Percentiles rank a stretch among this genome's conserved stretches.
Evolutionary conservation across 2,329 filamentous ascomycete species (phyloP).

Genomic region (Aureobasidium lini): DNA sequence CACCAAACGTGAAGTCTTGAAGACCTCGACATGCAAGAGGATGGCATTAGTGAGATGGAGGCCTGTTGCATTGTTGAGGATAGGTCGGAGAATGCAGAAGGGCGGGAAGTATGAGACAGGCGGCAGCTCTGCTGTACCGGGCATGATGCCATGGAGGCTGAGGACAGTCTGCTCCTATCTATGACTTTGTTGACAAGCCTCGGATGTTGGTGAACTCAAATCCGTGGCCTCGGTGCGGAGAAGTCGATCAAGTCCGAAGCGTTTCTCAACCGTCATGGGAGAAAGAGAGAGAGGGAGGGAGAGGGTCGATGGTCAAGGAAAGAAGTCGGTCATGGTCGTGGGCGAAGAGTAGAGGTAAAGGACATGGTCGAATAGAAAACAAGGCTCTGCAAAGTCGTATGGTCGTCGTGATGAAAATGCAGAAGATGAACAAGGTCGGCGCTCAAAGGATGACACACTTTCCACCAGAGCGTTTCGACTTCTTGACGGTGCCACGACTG

Average conservation of each 20-base stretch:
- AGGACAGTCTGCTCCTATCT: background rate
- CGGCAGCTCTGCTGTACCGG: background rate
- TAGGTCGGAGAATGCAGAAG: background rate
- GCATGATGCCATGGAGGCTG: background rate
- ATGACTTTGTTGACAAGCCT: background rate
- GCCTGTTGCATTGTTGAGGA: background rate
- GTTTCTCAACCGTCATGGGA: background rate
- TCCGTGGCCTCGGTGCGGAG: background rate
- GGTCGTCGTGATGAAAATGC: slow-evolving; percentile 2
- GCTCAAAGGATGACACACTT: slow-evolving; percentile 16
- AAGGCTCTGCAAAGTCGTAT: slow-evolving; percentile 10
- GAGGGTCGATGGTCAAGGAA: background rate
- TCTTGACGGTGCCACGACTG: background rate
- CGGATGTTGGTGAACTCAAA: background rate
- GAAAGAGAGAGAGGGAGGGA: background rate
- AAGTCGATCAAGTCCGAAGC: background rate
- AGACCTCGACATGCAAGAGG: background rate
- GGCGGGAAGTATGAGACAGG: background rate
- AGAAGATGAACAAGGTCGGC: background rate
- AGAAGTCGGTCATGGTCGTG: background rate
- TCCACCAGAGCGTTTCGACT: slow-evolving; percentile 7
- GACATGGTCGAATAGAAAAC: slow-evolving; percentile 6
- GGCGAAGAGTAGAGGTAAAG: background rate
- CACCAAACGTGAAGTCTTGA: no score
- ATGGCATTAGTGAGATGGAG: background rate